A percentile compares a stretch with the other conserved stretches of the same genome.
These are phyloP conservation scores for Boletus rubroflammeus DNA, from an alignment of 768 basidiomycete genomes.

Conservation along the genomic window DNA sequence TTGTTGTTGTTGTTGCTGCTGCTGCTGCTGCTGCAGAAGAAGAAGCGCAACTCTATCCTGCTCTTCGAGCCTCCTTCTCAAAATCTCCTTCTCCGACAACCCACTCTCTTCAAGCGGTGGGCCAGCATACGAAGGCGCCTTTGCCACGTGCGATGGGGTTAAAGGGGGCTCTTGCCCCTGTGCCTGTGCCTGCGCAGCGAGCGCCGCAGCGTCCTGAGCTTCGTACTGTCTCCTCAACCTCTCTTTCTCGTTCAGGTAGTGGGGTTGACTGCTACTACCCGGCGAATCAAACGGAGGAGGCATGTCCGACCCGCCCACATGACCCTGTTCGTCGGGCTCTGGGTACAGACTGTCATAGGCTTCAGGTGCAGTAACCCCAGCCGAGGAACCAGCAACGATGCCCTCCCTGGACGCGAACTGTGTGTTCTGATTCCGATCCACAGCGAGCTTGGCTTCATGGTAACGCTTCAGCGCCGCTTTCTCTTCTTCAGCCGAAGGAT, in stretches of 20 bases:
- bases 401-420: slow-evolving; percentile 26
- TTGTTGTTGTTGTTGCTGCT: slow-evolving; percentile 16
- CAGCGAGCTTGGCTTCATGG: slow-evolving; percentile 68
- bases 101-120: slow-evolving; percentile 24
- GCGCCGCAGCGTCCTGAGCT: slow-evolving; percentile 59
- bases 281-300: slow-evolving; percentile 55
- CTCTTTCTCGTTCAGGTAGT: slow-evolving; percentile 63
- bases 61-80: slow-evolving; percentile 54
- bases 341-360: slow-evolving; percentile 64
- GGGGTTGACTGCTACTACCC: slow-evolving; percentile 34
- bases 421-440: slow-evolving; percentile 52
- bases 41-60: slow-evolving; percentile 43
- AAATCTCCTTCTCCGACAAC: slow-evolving; percentile 53
- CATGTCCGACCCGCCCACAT: slow-evolving; percentile 31
- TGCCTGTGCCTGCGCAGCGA: slow-evolving; percentile 20
- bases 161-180: slow-evolving; percentile 14
- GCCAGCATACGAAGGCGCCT: slow-evolving; percentile 23
- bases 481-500: slow-evolving; percentile 66
- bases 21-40: no score
- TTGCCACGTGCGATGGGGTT: slow-evolving; percentile 15
- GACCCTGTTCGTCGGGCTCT: slow-evolving; percentile 25
- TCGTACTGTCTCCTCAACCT: slow-evolving; percentile 60
- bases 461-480: slow-evolving; percentile 68
- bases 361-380: slow-evolving; percentile 40
- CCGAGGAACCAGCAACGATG: slow-evolving; percentile 14